Conservation (phyloP, 768 basidiomycete genomes). For the Tylopilus sp. region DNA sequence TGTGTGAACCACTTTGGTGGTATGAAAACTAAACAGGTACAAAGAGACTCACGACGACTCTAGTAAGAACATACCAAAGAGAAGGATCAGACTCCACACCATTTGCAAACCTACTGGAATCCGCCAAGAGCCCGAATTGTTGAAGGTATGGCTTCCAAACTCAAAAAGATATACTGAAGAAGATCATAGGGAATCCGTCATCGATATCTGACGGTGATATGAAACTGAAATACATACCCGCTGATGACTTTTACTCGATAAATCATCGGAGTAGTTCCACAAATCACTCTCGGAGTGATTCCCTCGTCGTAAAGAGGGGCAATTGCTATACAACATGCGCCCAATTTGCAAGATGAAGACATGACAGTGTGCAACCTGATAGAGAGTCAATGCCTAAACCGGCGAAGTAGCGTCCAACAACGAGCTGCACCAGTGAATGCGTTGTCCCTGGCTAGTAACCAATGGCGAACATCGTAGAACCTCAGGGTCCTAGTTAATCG, state of each 20-base stretch:
- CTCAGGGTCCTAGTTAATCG: constrained; percentile 66
- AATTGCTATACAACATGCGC: constrained; percentile 35
- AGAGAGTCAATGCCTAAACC: constrained; percentile 77
- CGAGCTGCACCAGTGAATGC: constrained; percentile 60
- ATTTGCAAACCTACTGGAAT: not conserved
- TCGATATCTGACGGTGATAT: not conserved
- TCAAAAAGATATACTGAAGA: not conserved
- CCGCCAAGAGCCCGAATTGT: not conserved
- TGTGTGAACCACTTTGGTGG: constrained; percentile 21
- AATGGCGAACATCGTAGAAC: constrained; percentile 64
- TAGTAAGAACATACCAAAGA: not conserved
- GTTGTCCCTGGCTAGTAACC: constrained; percentile 69
- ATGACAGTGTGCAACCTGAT: constrained; percentile 45
- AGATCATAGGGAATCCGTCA: not conserved
- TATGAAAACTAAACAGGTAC: not conserved
- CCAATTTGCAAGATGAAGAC: constrained; percentile 1
- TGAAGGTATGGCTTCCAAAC: not conserved
- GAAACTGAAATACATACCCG: constrained; percentile 41
- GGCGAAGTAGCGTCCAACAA: constrained; percentile 70
- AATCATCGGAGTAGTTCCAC: not conserved
- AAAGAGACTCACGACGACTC: not conserved
- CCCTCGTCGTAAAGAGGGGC: constrained; percentile 61
- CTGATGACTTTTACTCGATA: constrained; percentile 54
- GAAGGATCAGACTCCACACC: not conserved
- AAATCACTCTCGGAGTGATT: not conserved